These are phyloP conservation scores for Fusarium musae DNA, from an alignment of 2,329 filamentous ascomycete species.

Conservation along the genomic window DNA sequence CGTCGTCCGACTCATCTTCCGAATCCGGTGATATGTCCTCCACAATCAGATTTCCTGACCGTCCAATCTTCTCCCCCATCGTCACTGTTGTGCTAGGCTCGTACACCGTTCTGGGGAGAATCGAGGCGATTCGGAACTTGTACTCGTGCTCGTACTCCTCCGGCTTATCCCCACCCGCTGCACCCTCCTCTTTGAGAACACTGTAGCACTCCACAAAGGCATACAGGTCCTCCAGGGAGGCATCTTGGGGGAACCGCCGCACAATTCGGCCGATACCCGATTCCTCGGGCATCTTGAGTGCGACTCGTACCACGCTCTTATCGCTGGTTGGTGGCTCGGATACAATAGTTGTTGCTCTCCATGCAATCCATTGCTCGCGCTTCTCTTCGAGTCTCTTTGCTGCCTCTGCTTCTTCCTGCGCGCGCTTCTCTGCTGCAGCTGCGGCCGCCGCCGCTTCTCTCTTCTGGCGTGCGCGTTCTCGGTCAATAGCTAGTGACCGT, in stretches of 20 bases:
- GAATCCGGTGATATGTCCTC: conserved; percentile 64
- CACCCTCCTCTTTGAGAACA: conserved; percentile 59
- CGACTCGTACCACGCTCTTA: conserved; percentile 78
- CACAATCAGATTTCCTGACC: conserved; percentile 89
- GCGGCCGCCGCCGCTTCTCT: conserved; percentile 80
- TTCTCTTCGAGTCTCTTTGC: conserved; percentile 61
- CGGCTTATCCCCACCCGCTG: conserved; percentile 58
- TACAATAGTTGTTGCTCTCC: conserved; percentile 76
- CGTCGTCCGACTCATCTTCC: conserved; percentile 50
- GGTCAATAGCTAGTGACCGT: conserved; percentile 85
- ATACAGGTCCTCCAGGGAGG: conserved; percentile 87
- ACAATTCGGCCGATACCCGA: conserved; percentile 78
- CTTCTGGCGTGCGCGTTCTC: conserved; percentile 81
- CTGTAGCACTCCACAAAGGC: conserved; percentile 95
- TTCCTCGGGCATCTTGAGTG: conserved; percentile 70
- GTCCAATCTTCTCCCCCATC: conserved; percentile 78
- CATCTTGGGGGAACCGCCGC: conserved; percentile 75
- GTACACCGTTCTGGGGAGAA: conserved; percentile 86
- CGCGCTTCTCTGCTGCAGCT: conserved; percentile 72
- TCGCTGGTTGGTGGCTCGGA: conserved; percentile 72
- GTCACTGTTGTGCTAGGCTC: conserved; percentile 73
- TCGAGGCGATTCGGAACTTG: conserved; percentile 84
- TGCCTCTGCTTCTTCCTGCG: conserved; percentile 69
- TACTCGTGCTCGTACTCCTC: conserved; percentile 82
- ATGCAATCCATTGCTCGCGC: conserved; percentile 77